Conservation (phyloP, 1,284 basidiomycete genomes). For the Xerocomus nothofagi region DNA sequence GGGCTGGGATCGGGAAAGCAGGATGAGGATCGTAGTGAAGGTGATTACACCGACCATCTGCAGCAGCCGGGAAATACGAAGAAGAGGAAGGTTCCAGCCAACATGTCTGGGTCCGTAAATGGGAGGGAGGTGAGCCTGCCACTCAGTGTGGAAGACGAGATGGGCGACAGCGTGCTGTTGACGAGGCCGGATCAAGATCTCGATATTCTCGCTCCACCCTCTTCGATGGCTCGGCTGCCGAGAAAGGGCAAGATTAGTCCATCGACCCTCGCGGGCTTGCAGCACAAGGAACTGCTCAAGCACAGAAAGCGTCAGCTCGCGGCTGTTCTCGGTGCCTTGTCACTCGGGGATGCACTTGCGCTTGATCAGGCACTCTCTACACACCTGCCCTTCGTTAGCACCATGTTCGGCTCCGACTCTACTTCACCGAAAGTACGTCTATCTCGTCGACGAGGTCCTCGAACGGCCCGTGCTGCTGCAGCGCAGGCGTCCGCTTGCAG, state of each 20-base stretch:
- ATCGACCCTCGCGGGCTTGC: conserved; percentile 65
- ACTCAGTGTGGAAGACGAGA: conserved; percentile 30
- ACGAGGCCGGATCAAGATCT: conserved; percentile 24
- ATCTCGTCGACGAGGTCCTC: conserved; percentile 40
- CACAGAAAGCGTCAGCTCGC: conserved; percentile 66
- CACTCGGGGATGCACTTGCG: conserved; percentile 64
- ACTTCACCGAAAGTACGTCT: conserved; percentile 35
- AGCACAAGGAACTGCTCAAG: conserved; percentile 72
- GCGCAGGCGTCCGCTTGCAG: conserved; percentile 25
- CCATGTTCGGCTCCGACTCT: conserved; percentile 30
- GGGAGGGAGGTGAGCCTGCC: conserved; percentile 32
- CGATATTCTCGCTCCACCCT: conserved; percentile 20
- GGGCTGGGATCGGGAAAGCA: conserved; percentile 27
- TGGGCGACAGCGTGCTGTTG: conserved; percentile 11
- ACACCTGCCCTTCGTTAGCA: conserved; percentile 48
- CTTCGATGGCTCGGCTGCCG: conserved; percentile 23
- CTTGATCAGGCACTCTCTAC: conserved; percentile 74
- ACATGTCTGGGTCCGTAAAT: conserved; percentile 39
- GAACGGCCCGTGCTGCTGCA: conserved; percentile 44
- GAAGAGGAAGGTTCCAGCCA: conserved; percentile 77
- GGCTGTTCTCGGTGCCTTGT: conserved; percentile 61
- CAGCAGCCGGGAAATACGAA: conserved; percentile 80
- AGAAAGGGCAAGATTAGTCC: conserved; percentile 53
- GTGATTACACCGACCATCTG: conserved; percentile 63
- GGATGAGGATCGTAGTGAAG: conserved; percentile 51